phyloP scores from a whole-genome alignment of 306 rosid genomes.

The Malus sieversii region DNA sequence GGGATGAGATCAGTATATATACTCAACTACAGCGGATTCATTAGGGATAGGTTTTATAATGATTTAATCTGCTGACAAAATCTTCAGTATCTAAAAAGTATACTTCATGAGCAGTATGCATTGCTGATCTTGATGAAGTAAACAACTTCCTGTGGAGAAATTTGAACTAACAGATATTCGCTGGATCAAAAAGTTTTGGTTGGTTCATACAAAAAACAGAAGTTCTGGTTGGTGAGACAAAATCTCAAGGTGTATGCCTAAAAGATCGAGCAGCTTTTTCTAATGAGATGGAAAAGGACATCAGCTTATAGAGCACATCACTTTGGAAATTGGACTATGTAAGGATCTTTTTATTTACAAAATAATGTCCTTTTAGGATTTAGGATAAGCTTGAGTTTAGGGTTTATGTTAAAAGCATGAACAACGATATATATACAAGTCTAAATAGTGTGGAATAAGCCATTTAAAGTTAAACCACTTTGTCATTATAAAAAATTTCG shows the following conservation, averaged over 20 bases:
- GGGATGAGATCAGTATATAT: constrained; percentile 4
- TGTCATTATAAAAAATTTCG: not conserved
- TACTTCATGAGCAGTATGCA: no score
- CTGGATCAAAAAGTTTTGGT: not conserved
- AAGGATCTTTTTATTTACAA: not conserved
- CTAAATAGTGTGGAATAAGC: not conserved
- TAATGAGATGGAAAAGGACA: not conserved
- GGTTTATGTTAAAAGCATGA: not conserved
- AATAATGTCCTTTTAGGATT: not conserved
- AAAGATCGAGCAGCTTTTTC: not conserved
- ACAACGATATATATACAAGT: no score
- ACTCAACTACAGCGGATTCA: constrained; percentile 17
- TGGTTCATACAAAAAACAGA: not conserved
- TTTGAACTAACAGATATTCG: constrained; percentile 6
- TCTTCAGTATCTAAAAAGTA: not conserved
- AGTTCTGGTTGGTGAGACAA: not conserved
- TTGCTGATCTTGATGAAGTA: not conserved
- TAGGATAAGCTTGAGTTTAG: not conserved
- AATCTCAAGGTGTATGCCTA: not conserved
- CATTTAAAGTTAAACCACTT: no score
- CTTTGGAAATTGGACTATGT: not conserved
- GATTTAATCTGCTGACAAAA: not conserved
- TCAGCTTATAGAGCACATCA: not conserved
- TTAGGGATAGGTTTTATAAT: not conserved
- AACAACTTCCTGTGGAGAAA: not conserved